Base-by-base conservation (phyloP, 768 basidiomycete species). In the Clathrus columnatus region DNA sequence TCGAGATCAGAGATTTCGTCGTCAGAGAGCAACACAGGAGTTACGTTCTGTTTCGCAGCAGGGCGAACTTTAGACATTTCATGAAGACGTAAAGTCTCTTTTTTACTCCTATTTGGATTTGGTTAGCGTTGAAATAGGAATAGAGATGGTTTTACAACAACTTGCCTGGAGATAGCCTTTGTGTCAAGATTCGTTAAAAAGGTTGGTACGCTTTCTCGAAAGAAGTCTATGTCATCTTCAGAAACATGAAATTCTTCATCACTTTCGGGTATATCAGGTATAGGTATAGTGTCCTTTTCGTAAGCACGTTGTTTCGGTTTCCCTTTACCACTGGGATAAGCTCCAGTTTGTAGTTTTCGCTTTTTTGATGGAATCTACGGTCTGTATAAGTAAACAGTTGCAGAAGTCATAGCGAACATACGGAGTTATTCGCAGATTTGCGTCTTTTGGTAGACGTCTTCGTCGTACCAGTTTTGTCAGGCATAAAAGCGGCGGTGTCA, bases 151-250 rank as follows among this genome's bases (percentile, higher is more conserved):
- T 58, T 42, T 54, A 7, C 4, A 42, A 51, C 8, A 17, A 69
- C 79, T 57, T 63, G 89, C 94, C 85, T 78, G 59, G 87, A 75
- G 56, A 97, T 87, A n/a, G 81, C 87, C 61, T 80, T 82, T 58
- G 78, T 75, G 68, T 97, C 91, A 52, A 96, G 70, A 20, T 70
- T 72, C 28, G 76, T 70, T 58, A 97, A 69, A 69, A 97, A 97
- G 28, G 81, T 76, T 21, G 72, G 73, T 20, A 85, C 79, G 61
- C 83, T 87, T 61, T 83, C 79, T 53, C 79, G 72, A 23, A 91
- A 68, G 48, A 86, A 67, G n/a, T 78, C 80, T 29, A 83, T 69
- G 58, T 86, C 87, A 57, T 84, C 80, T 30, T 86, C 85, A n/a
- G 81, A 84, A 17, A 88, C 67, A 11, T 79, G 75, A 3, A 73